These are phyloP conservation scores for Rhizopogon vesiculosus DNA, from an alignment of 768 basidiomycete species.

Conservation along the genomic window DNA sequence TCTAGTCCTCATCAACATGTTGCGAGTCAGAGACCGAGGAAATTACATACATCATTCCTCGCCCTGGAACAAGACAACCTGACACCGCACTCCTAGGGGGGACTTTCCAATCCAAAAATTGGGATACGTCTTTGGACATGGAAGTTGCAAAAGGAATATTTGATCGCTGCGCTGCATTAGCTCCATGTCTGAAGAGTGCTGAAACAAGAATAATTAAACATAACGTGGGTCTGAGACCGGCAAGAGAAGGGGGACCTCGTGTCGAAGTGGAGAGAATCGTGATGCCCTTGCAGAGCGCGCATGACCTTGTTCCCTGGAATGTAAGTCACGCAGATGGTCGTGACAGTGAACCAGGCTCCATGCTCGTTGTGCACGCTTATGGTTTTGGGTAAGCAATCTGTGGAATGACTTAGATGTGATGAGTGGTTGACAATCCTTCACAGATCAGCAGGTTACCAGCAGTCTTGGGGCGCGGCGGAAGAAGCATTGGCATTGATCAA, in stretches of 20 bases:
- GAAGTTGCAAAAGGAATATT: constrained; percentile 40
- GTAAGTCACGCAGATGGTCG: background rate
- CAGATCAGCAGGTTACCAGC: constrained; percentile 35
- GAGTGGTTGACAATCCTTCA: background rate
- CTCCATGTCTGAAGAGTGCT: constrained; percentile 28
- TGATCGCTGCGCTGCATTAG: constrained; percentile 36
- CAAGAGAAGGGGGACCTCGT: constrained; percentile 49
- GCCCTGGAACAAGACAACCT: constrained; percentile 38
- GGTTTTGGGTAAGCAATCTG: constrained; percentile 45
- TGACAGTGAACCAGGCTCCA: constrained; percentile 16
- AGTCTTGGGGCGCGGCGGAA: constrained; percentile 39
- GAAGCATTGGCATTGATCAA: constrained; percentile 31
- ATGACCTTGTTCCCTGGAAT: constrained; percentile 14
- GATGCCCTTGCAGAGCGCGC: constrained; percentile 26
- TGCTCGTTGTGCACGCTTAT: constrained; percentile 52
- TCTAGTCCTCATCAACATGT: background rate
- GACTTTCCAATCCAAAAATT: constrained; percentile 43
- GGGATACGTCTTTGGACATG: constrained; percentile 46
- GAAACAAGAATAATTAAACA: constrained; percentile 42
- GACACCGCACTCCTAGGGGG: constrained; percentile 54
- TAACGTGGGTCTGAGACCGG: constrained; percentile 58
- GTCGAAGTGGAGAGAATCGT: constrained; percentile 43
- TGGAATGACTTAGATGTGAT: constrained; percentile 10
- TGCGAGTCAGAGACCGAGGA: constrained; percentile 16
- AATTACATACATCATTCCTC: constrained; percentile 59